A percentile compares a stretch with the other conserved stretches of the same genome.
Evolutionary conservation across 2,329 filamentous ascomycete species (phyloP).

Genomic region (Fusarium musae): DNA sequence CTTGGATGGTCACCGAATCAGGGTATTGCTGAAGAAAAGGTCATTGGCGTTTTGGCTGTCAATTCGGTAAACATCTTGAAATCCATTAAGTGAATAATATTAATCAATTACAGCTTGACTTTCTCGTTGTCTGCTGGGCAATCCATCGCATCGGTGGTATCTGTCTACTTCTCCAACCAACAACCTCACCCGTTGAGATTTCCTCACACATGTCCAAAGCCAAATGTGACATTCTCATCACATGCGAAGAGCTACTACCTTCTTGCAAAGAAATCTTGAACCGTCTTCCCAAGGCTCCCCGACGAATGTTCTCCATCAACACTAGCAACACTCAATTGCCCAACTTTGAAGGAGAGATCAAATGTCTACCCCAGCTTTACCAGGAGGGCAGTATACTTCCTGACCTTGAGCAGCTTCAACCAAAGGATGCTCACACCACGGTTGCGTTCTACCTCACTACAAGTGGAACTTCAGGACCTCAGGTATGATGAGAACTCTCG

Average conservation of each 20-base stretch:
- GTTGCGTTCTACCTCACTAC: not conserved
- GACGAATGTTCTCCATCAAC: not conserved
- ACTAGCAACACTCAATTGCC: not conserved
- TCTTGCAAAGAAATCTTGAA: not conserved
- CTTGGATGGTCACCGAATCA: not conserved
- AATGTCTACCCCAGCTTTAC: not conserved
- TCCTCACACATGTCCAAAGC: not conserved
- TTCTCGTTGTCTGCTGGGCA: not conserved
- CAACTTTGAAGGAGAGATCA: not conserved
- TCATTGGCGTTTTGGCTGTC: not conserved
- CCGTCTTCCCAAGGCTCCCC: not conserved
- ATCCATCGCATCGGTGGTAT: not conserved
- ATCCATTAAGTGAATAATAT: not conserved
- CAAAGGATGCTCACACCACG: not conserved
- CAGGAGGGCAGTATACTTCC: not conserved
- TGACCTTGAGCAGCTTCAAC: not conserved
- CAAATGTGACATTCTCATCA: not conserved
- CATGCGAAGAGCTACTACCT: not conserved
- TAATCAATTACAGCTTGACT: not conserved
- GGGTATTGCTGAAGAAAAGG: not conserved
- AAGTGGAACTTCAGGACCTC: not conserved
- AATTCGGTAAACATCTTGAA: not conserved
- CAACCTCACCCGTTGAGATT: not conserved
- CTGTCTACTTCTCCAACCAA: not conserved
- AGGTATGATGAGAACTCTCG: accelerated